These are phyloP conservation scores for Marasmius sp. DNA, from an alignment of 1,284 basidiomycete species.

Conservation along the genomic window DNA sequence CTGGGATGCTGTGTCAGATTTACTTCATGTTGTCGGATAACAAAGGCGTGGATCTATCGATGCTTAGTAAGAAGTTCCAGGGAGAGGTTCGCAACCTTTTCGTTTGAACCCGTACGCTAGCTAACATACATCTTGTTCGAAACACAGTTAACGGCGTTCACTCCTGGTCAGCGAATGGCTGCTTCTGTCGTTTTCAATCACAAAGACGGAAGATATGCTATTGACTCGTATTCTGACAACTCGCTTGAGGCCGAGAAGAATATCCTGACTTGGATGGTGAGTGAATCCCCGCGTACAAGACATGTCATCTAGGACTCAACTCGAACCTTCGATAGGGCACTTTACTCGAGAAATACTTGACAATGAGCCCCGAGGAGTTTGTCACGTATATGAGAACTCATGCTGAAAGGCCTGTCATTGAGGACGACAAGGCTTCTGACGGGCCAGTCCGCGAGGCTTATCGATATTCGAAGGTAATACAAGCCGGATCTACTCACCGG, in stretches of 20 bases:
- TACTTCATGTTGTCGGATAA: constrained; percentile 81
- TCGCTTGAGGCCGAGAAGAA: constrained; percentile 57
- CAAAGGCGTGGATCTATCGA: constrained; percentile 58
- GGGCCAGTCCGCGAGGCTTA: constrained; percentile 63
- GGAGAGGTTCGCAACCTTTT: constrained; percentile 48
- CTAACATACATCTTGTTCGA: background rate
- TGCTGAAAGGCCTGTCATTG: constrained; percentile 31
- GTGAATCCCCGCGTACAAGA: constrained; percentile 23
- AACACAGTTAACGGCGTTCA: constrained; percentile 63
- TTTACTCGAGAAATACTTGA: constrained; percentile 89
- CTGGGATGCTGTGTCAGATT: constrained; percentile 82
- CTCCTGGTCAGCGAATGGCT: constrained; percentile 81
- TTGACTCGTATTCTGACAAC: constrained; percentile 70
- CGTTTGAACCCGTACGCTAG: background rate
- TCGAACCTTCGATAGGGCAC: constrained; percentile 59
- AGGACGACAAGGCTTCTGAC: constrained; percentile 26
- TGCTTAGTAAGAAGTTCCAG: constrained; percentile 59
- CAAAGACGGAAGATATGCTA: constrained; percentile 70
- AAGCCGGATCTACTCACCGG: background rate
- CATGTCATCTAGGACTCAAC: background rate
- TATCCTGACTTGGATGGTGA: constrained; percentile 78
- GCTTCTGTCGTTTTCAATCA: constrained; percentile 69
- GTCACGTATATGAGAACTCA: constrained; percentile 53
- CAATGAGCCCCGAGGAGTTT: constrained; percentile 68
- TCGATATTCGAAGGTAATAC: constrained; percentile 74